Evolutionary conservation across 306 rosid genomes (phyloP).

Genomic region (Vachellia pachyceras): DNA sequence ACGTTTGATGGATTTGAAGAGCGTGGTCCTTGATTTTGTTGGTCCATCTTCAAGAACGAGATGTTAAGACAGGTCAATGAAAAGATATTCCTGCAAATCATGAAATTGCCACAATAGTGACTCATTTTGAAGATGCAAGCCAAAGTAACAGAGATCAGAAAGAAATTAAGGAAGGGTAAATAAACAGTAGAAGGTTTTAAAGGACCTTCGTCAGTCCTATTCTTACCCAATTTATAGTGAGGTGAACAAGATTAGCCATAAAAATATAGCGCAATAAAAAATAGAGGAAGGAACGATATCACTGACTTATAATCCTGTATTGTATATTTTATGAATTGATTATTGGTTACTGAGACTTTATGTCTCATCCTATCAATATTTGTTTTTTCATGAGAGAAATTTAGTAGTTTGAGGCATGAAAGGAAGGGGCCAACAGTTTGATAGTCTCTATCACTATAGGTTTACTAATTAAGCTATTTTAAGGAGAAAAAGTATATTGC

Average conservation of each 20-base stretch:
- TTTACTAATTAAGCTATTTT: too few species aligned
- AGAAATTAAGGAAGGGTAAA: background rate
- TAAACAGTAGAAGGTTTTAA: background rate
- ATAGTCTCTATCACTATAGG: too few species aligned
- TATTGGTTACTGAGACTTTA: too few species aligned
- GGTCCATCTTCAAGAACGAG: slow-evolving; percentile 42
- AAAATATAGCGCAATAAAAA: background rate
- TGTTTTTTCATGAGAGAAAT: too few species aligned
- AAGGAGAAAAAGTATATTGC: too few species aligned
- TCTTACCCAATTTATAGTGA: background rate
- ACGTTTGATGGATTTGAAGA: slow-evolving; percentile 27
- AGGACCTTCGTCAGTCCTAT: background rate
- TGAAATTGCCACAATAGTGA: background rate
- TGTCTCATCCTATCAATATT: too few species aligned
- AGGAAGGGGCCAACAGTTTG: too few species aligned
- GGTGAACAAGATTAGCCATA: background rate
- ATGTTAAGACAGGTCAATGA: background rate
- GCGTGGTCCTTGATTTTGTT: slow-evolving; percentile 40
- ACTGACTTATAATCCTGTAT: too few species aligned
- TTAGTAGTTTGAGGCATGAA: too few species aligned
- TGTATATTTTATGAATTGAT: too few species aligned
- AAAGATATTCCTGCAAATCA: slow-evolving; percentile 32
- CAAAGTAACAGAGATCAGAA: background rate
- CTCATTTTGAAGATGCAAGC: background rate
- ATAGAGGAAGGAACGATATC: background rate